Conservation (phyloP, 2,329 filamentous ascomycete species). For the Apiospora aurea region DNA sequence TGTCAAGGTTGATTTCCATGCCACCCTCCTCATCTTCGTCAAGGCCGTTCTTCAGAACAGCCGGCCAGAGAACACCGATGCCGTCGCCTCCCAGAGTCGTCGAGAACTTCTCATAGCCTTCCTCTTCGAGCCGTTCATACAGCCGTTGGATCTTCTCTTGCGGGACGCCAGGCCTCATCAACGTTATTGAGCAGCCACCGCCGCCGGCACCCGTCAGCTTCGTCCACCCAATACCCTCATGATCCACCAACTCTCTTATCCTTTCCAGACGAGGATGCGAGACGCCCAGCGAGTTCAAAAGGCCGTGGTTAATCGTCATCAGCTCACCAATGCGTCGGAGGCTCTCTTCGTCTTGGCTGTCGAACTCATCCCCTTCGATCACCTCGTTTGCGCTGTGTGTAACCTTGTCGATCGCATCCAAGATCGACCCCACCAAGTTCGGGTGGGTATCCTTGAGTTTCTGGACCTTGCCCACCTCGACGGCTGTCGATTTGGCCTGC, state of each 20-base stretch:
- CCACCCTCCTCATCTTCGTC: conserved; percentile 80
- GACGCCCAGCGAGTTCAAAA: conserved; percentile 89
- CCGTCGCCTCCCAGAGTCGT: conserved; percentile 93
- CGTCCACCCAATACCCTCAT: conserved; percentile 91
- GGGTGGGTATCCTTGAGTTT: conserved; percentile 76
- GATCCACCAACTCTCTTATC: conserved; percentile 88
- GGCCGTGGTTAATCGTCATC: conserved; percentile 92
- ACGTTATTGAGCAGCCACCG: conserved; percentile 92
- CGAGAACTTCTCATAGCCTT: conserved; percentile 85
- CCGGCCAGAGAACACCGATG: conserved; percentile 92
- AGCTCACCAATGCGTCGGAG: conserved; percentile 83
- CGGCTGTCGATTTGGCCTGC: conserved; percentile 83
- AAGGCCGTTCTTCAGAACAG: conserved; percentile 85
- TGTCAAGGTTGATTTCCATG: conserved; percentile 90
- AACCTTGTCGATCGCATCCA: conserved; percentile 84
- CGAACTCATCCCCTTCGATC: conserved; percentile 69
- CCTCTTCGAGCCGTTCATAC: conserved; percentile 68
- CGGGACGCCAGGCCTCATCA: conserved; percentile 74
- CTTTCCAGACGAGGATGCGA: conserved; percentile 94
- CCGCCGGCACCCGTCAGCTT: conserved; percentile 96
- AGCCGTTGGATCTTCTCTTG: conserved; percentile 66
- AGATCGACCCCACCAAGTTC: conserved; percentile 77
- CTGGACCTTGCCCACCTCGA: conserved; percentile 86
- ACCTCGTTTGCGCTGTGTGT: conserved; percentile 61
- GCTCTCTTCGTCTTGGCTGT: conserved; percentile 66